These are phyloP conservation scores for Microascus cirrosus DNA, from an alignment of 2,329 filamentous ascomycete species.

Conservation along the genomic window DNA sequence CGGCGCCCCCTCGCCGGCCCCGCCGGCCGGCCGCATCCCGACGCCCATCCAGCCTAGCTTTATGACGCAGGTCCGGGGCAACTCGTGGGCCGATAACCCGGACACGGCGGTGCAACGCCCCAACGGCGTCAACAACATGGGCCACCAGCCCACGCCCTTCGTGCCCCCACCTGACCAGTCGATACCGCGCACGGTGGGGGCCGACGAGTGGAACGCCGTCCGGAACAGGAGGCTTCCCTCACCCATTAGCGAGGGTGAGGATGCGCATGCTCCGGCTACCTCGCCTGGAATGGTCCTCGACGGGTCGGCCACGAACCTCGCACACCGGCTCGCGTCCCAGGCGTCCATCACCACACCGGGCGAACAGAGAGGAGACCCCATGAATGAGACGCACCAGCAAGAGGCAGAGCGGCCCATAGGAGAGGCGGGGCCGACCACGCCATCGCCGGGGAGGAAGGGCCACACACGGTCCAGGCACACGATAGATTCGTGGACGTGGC, in stretches of 20 bases:
- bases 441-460: slow-evolving; percentile 37
- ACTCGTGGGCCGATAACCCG: slow-evolving; percentile 26
- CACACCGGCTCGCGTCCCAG: slow-evolving; percentile 15
- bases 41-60: slow-evolving; percentile 51
- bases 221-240: slow-evolving; percentile 45
- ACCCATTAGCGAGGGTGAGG: slow-evolving; percentile 47
- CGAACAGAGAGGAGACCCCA: slow-evolving; percentile 10
- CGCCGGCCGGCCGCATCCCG: slow-evolving; percentile 35
- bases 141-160: slow-evolving; percentile 27
- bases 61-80: slow-evolving; percentile 41
- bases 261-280: slow-evolving; percentile 16
- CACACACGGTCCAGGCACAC: slow-evolving; percentile 49
- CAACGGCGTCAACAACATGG: slow-evolving; percentile 24
- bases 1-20: slow-evolving; percentile 12
- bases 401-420: background rate
- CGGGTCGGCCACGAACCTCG: slow-evolving; percentile 20
- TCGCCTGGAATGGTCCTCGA: slow-evolving; percentile 14
- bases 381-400: slow-evolving; percentile 5
- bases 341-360: slow-evolving; percentile 9
- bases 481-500: slow-evolving; percentile 47
- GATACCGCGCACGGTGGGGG: slow-evolving; percentile 36
- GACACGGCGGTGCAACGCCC: slow-evolving; percentile 18
- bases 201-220: slow-evolving; percentile 37
- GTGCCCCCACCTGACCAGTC: slow-evolving; percentile 20
- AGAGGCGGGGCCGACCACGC: slow-evolving; percentile 6